Evolutionary conservation across 2,329 filamentous ascomycete genomes (phyloP).

Genomic region (Leptographium flavum): DNA sequence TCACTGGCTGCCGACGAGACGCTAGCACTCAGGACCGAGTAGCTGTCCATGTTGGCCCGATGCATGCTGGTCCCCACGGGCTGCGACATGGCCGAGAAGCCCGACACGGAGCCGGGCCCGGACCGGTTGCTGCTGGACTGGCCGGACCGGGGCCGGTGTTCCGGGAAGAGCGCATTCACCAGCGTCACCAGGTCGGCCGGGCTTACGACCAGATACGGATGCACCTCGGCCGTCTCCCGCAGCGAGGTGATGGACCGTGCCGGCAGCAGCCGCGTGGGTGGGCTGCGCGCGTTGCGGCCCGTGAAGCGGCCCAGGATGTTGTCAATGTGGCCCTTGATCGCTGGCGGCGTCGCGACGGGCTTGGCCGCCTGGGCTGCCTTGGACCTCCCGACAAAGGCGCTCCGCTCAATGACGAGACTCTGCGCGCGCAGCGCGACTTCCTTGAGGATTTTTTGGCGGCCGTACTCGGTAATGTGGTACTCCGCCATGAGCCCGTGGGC

Average conservation of each 20-base stretch:
- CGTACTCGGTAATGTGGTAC: slow-evolving; percentile 84
- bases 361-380: slow-evolving; percentile 4
- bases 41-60: slow-evolving; percentile 47
- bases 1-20: slow-evolving; percentile 61
- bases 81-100: slow-evolving; percentile 53
- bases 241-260: slow-evolving; percentile 59
- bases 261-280: slow-evolving; percentile 47
- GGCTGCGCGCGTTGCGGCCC: slow-evolving; percentile 32
- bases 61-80: slow-evolving; percentile 47
- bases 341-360: slow-evolving; percentile 46
- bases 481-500: slow-evolving; percentile 66
- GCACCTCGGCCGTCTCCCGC: slow-evolving; percentile 63
- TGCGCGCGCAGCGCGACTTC: slow-evolving; percentile 72
- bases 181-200: slow-evolving; percentile 67
- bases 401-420: slow-evolving; percentile 67
- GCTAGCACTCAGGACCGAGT: slow-evolving; percentile 59
- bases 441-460: slow-evolving; percentile 65
- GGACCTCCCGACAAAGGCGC: slow-evolving; percentile 4
- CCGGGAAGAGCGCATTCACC: slow-evolving; percentile 72
- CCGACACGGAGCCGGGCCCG: slow-evolving; percentile 53
- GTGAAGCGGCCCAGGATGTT: slow-evolving; percentile 54
- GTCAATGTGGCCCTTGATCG: slow-evolving; percentile 56
- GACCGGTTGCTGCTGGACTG: slow-evolving; percentile 49
- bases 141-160: slow-evolving; percentile 49
- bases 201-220: slow-evolving; percentile 67